Percentiles rank a stretch among this genome's conserved stretches.
Evolutionary conservation across 2,329 filamentous ascomycete species (phyloP).

Genomic region (Trichoderma polysporum): DNA sequence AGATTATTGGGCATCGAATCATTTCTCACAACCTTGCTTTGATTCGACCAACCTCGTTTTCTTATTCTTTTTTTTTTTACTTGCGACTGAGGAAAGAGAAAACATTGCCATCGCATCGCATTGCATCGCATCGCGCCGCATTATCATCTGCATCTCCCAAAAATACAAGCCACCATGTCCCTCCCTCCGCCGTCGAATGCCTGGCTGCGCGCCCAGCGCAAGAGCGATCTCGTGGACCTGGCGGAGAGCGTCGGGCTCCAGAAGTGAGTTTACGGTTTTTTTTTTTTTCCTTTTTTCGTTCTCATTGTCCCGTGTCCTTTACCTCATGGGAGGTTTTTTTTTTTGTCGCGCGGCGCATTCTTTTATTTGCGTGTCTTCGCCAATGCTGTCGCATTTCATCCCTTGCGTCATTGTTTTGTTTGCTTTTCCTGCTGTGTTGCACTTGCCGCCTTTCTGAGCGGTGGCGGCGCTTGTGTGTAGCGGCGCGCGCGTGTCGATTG

Average conservation of each 20-base stretch:
- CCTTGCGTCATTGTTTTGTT: constrained; percentile 20
- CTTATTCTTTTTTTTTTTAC: not conserved
- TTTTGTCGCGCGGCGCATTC: not conserved
- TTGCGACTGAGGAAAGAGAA: not conserved
- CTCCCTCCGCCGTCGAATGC: constrained; percentile 47
- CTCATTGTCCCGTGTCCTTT: no score
- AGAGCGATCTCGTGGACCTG: constrained; percentile 73
- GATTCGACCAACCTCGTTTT: constrained; percentile 6
- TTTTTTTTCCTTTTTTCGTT: constrained; percentile 2
- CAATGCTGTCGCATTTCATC: not conserved
- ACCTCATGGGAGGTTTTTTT: not conserved
- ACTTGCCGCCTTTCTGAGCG: not conserved
- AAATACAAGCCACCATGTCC: constrained; percentile 26
- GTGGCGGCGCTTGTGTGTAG: not conserved
- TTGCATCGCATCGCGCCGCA: not conserved
- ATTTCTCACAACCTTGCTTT: not conserved
- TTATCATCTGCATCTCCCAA: not conserved
- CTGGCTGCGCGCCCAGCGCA: constrained; percentile 80
- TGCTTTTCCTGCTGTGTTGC: not conserved
- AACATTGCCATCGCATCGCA: not conserved
- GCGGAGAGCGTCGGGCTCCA: constrained; percentile 69
- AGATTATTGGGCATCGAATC: constrained; percentile 13
- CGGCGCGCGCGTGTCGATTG: constrained; percentile 7
- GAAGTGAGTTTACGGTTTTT: constrained; percentile 57
- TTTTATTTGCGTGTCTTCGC: no score